Conservation (phyloP, 2,329 filamentous ascomycete genomes). For the Xylaria sp. region DNA sequence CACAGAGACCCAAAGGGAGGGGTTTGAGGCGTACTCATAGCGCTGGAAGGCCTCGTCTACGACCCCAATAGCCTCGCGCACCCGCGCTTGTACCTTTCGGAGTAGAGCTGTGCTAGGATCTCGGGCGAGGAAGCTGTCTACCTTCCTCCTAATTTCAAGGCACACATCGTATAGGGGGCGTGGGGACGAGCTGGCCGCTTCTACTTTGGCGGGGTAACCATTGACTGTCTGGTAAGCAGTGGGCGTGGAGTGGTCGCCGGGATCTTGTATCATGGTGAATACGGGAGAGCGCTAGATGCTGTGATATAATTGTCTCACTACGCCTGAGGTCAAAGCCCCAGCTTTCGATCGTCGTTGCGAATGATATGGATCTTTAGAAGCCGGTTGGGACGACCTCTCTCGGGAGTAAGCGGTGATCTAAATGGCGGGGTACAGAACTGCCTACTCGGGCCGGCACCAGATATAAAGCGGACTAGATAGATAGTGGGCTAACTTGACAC, state of each 20-base stretch:
- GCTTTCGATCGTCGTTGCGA: conserved; percentile 13
- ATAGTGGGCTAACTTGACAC: neutral
- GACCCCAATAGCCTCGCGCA: conserved; percentile 75
- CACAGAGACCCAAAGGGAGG: conserved; percentile 5
- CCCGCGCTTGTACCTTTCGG: conserved; percentile 77
- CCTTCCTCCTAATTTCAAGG: conserved; percentile 63
- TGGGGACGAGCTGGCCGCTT: conserved; percentile 22
- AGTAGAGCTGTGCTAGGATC: conserved; percentile 66
- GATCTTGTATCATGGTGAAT: conserved; percentile 36
- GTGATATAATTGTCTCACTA: conserved; percentile 8
- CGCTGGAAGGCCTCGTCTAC: conserved; percentile 78
- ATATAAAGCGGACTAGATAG: neutral
- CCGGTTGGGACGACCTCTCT: neutral
- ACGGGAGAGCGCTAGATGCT: conserved; percentile 9
- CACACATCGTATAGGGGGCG: conserved; percentile 39
- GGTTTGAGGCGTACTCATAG: conserved; percentile 71
- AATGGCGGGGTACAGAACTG: conserved; percentile 1
- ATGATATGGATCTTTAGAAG: conserved; percentile 3
- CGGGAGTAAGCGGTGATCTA: conserved; percentile 2
- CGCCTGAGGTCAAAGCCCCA: conserved; percentile 1
- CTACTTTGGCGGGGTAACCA: conserved; percentile 31
- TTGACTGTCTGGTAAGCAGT: conserved; percentile 26
- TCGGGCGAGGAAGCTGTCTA: conserved; percentile 70
- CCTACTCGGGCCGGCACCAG: neutral
- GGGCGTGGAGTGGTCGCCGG: conserved; percentile 26